Evolutionary conservation across 2,329 filamentous ascomycete genomes (phyloP).

Genomic region (Penicillium sp.): DNA sequence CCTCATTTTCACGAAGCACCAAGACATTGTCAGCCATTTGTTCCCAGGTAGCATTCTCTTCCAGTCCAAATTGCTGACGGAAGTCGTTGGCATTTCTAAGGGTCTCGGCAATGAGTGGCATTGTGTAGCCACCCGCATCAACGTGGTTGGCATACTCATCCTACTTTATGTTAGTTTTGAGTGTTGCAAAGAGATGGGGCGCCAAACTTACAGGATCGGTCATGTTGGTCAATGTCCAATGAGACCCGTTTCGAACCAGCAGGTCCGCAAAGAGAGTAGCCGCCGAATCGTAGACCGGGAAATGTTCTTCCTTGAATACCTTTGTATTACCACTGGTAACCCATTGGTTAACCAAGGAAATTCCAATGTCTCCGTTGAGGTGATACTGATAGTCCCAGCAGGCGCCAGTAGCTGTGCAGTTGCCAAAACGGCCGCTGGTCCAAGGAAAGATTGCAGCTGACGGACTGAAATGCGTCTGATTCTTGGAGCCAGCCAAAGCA

Average conservation of each 20-base stretch:
- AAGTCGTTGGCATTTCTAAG: constrained; percentile 52
- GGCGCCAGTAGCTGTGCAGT: constrained; percentile 56
- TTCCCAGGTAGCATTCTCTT: constrained; percentile 51
- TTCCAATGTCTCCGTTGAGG: constrained; percentile 59
- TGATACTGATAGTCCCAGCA: constrained; percentile 68
- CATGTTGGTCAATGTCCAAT: constrained; percentile 52
- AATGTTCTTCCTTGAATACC: constrained; percentile 48
- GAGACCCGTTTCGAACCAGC: constrained; percentile 51
- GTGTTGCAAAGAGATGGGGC: neutral
- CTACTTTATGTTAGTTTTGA: constrained; percentile 19
- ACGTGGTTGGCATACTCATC: constrained; percentile 61
- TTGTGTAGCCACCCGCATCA: constrained; percentile 61
- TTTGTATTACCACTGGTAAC: constrained; percentile 51
- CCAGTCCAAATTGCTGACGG: constrained; percentile 47
- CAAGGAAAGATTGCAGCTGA: constrained; percentile 58
- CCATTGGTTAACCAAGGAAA: constrained; percentile 55
- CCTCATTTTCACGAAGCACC: constrained; percentile 49
- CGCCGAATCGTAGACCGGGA: constrained; percentile 57
- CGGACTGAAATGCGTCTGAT: constrained; percentile 48
- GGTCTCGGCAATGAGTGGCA: constrained; percentile 51
- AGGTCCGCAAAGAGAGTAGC: constrained; percentile 55
- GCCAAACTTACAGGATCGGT: constrained; percentile 57
- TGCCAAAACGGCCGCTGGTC: constrained; percentile 59
- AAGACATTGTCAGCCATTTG: constrained; percentile 50
- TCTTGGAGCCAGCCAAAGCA: constrained; percentile 51